Evolutionary conservation across 768 basidiomycete species (phyloP).

Genomic region (Termitomyces bulborhizus): DNA sequence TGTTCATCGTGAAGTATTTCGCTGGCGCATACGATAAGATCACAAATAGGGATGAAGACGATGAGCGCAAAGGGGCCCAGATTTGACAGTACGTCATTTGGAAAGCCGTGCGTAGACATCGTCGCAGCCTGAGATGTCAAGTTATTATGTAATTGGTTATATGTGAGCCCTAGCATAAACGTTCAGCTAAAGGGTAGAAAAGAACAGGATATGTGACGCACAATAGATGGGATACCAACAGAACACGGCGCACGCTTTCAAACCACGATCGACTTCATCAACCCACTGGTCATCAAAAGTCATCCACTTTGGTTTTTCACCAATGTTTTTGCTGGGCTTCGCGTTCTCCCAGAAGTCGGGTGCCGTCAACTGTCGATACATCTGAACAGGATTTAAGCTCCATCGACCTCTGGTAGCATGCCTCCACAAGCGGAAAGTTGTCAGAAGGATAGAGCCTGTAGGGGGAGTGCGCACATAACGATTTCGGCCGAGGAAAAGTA

Average conservation of each 20-base stretch:
- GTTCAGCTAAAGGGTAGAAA: neutral
- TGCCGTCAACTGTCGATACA: slow-evolving; percentile 42
- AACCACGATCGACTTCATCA: slow-evolving; percentile 64
- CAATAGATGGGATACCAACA: slow-evolving; percentile 66
- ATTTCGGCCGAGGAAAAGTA: slow-evolving; percentile 49
- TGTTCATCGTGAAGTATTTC: neutral
- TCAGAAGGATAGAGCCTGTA: slow-evolving; percentile 56
- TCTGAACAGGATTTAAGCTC: slow-evolving; percentile 47
- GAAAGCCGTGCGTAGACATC: slow-evolving; percentile 63
- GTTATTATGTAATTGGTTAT: slow-evolving; percentile 77
- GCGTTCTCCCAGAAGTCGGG: slow-evolving; percentile 68
- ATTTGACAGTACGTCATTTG: slow-evolving; percentile 76
- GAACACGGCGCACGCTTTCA: slow-evolving; percentile 67
- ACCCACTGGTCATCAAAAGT: slow-evolving; percentile 75
- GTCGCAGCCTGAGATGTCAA: slow-evolving; percentile 74
- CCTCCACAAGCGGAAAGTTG: slow-evolving; percentile 15
- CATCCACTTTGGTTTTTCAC: slow-evolving; percentile 61
- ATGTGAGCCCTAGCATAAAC: slow-evolving; percentile 52
- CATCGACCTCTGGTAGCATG: slow-evolving; percentile 44
- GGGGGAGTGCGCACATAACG: slow-evolving; percentile 54
- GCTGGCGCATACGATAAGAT: slow-evolving; percentile 36
- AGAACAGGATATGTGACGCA: slow-evolving; percentile 18
- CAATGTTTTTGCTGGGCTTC: slow-evolving; percentile 53
- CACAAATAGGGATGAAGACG: slow-evolving; percentile 67
- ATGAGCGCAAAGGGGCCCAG: slow-evolving; percentile 73